Conservation (phyloP, 78 protist species). For the Creolimax fragrantissima region DNA sequence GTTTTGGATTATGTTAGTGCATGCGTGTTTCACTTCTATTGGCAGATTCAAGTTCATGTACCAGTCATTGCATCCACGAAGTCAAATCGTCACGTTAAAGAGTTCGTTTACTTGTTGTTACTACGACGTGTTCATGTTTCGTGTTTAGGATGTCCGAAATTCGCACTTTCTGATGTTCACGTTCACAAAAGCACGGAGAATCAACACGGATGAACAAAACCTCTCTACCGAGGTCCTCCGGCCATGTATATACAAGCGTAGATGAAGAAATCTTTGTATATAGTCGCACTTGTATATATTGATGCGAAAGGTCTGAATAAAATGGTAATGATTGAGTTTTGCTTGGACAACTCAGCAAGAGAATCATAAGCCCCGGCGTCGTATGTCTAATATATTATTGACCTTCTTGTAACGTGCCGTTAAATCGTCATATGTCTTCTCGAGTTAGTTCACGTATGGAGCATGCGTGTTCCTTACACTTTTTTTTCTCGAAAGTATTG, state of each 20-base stretch:
- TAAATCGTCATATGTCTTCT: too few species aligned
- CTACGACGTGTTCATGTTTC: neutral
- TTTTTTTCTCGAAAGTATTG: too few species aligned
- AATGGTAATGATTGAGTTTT: too few species aligned
- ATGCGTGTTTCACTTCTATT: neutral
- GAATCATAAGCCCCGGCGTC: too few species aligned
- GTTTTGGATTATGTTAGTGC: neutral
- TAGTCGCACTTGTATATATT: too few species aligned
- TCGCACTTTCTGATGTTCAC: neutral
- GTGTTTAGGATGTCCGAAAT: neutral
- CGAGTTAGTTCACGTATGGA: too few species aligned
- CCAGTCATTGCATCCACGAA: neutral
- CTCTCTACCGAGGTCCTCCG: neutral
- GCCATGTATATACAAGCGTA: slow-evolving; percentile 10
- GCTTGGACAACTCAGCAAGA: too few species aligned
- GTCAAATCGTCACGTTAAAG: neutral
- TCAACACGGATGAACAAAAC: neutral
- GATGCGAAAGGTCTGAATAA: too few species aligned
- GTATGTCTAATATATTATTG: too few species aligned
- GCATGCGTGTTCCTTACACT: too few species aligned
- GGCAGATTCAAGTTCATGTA: neutral
- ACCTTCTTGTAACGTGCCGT: too few species aligned
- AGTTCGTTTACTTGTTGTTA: neutral
- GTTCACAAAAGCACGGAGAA: neutral
- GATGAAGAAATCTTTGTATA: too few species aligned